Evolutionary conservation across 306 rosid species (phyloP).

Genomic region (Vicia villosa): DNA sequence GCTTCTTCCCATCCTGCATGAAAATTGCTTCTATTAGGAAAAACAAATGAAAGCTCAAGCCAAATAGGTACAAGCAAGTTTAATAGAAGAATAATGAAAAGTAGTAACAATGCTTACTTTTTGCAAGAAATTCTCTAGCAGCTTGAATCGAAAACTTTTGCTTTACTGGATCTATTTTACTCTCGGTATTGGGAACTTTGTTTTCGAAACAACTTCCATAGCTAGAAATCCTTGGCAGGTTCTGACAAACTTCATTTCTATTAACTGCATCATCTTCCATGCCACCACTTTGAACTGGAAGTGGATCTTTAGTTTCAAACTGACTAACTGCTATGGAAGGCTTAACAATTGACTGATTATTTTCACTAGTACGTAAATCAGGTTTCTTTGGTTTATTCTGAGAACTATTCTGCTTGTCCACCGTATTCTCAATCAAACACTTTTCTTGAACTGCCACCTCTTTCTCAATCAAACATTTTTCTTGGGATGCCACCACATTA

Average conservation of each 20-base stretch:
- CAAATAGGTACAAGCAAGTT: neutral
- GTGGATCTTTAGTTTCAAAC: slow-evolving; percentile 43
- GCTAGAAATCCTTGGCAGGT: slow-evolving; percentile 27
- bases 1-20: slow-evolving; percentile 86
- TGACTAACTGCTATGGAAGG: slow-evolving; percentile 64
- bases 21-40: slow-evolving; percentile 27
- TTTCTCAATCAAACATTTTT: slow-evolving; percentile 42
- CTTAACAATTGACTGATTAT: slow-evolving; percentile 47
- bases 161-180: slow-evolving; percentile 28
- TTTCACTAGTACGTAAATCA: slow-evolving; percentile 45
- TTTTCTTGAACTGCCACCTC: slow-evolving; percentile 44
- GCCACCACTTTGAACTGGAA: slow-evolving; percentile 46
- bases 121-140: slow-evolving; percentile 65
- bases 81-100: neutral
- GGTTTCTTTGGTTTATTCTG: slow-evolving; percentile 52
- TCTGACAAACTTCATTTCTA: slow-evolving; percentile 40
- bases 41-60: slow-evolving; percentile 7
- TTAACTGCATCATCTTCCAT: slow-evolving; percentile 44
- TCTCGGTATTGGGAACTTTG: slow-evolving; percentile 31
- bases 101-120: slow-evolving; percentile 53
- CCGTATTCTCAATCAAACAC: slow-evolving; percentile 38
- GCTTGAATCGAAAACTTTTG: slow-evolving; percentile 41
- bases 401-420: slow-evolving; percentile 44
- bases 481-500: slow-evolving; percentile 43
- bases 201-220: slow-evolving; percentile 39